Evolutionary conservation across 2,329 filamentous ascomycete species (phyloP), one percentile per base, ranked within the genome.

Genomic region (Cladobotryum protrusum): DNA sequence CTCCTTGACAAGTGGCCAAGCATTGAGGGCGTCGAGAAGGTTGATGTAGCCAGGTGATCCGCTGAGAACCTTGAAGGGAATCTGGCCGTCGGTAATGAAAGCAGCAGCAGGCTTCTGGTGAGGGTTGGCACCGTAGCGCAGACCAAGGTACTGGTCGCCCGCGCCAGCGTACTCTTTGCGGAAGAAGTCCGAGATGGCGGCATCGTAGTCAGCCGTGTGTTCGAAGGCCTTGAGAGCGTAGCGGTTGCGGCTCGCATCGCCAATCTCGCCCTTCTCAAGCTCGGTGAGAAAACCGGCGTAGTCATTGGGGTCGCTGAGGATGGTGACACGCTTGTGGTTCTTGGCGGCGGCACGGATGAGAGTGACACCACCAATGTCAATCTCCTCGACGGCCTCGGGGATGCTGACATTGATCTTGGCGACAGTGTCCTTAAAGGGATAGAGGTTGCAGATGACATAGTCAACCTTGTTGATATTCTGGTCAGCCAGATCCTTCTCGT

Each of bases 361-460:
- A 36, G 93, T 99, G 47, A 99, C 93, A 62, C 93, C 93, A 58
- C 91, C 93, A 66, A 99, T 96, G 72, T 99, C 93, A 63, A 99
- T 95, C 76, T 99, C 93, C 74, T 99, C 93, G 36, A 99, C 92
- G 46, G 93, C 93, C 74, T 99, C 92, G 46, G 89, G 83, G 56
- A 99, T 88, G 54, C 92, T 97, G 63, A 99, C 93, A 64, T 96
- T 95, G 75, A 95, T 84, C 79, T 96, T 95, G 62, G 90, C 87
- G 61, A 99, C 85, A 32, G 93, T 99, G 68, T 97, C 91, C 77
- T 96, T 96, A 83, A 99, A 99, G 12, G 93, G 93, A 72, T 99
- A 97, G 49, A 99, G 81, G 75, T 99, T 99, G 85, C 93, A 97
- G 67, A 99, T 86, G 61, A 96, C 89, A 62, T 86, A 95, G 79